Conservation (phyloP, 1,284 basidiomycete genomes). For the Macrocystidia cucumis region DNA sequence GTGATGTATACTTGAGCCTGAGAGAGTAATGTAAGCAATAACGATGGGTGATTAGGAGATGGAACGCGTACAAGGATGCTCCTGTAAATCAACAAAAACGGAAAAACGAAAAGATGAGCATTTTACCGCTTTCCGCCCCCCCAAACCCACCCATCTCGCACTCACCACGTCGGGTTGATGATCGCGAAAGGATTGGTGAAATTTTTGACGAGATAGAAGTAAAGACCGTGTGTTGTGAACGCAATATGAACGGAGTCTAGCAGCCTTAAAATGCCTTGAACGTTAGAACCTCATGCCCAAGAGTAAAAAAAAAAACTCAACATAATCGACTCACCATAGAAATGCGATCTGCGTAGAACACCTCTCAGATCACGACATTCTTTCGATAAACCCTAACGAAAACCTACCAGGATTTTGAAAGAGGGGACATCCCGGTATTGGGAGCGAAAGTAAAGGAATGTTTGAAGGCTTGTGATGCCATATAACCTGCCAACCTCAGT, state of each 20-base stretch:
- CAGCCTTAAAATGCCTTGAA: conserved; percentile 11
- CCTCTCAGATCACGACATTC: background rate
- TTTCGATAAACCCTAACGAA: background rate
- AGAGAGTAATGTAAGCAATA: background rate
- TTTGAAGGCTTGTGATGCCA: conserved; percentile 25
- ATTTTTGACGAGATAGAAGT: conserved; percentile 23
- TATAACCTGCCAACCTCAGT: conserved; percentile 17
- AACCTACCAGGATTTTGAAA: conserved; percentile 17
- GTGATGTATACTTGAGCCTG: conserved; percentile 13
- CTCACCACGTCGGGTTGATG: conserved; percentile 20
- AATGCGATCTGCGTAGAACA: background rate
- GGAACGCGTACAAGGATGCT: conserved; percentile 10
- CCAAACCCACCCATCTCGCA: background rate
- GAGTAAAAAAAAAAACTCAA: conserved; percentile 16
- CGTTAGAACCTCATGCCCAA: background rate
- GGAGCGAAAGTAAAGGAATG: conserved; percentile 20
- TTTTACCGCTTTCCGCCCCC: background rate
- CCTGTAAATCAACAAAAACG: conserved; percentile 5
- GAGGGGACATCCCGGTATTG: conserved; percentile 13
- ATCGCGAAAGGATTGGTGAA: conserved; percentile 18
- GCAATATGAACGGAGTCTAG: conserved; percentile 24
- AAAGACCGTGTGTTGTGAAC: conserved; percentile 22
- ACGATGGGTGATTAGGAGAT: background rate
- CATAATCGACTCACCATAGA: background rate
- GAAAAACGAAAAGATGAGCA: background rate